These are phyloP conservation scores for Endocarpon pusillum DNA, from an alignment of 495 filamentous ascomycete genomes.

Conservation along the genomic window DNA sequence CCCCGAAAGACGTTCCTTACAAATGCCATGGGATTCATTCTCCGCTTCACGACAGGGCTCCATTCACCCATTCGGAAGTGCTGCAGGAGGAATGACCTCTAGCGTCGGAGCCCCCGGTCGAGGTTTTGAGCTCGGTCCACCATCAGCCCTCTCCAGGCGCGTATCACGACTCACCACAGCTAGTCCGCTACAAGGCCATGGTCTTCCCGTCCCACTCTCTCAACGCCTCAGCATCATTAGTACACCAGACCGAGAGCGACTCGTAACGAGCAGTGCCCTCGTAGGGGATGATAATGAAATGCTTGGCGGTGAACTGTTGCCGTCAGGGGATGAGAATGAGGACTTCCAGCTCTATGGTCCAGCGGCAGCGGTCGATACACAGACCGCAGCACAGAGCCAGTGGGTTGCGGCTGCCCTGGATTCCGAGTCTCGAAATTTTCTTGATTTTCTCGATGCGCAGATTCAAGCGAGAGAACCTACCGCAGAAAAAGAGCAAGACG, in stretches of 20 bases:
- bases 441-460: slow-evolving; percentile 34
- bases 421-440: slow-evolving; percentile 39
- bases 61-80: slow-evolving; percentile 23
- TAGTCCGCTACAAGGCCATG: slow-evolving; percentile 43
- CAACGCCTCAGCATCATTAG: slow-evolving; percentile 18
- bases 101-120: slow-evolving; percentile 7
- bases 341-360: slow-evolving; percentile 28
- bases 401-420: slow-evolving; percentile 34
- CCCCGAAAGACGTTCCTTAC: slow-evolving; percentile 38
- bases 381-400: slow-evolving; percentile 23
- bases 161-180: slow-evolving; percentile 36
- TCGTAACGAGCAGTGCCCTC: slow-evolving; percentile 21
- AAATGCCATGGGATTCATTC: slow-evolving; percentile 48
- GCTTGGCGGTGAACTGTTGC: slow-evolving; percentile 4
- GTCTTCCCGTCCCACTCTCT: slow-evolving; percentile 16
- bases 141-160: slow-evolving; percentile 14
- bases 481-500: slow-evolving; percentile 20
- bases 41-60: slow-evolving; percentile 42
- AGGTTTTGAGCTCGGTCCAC: too few relatives aligned
- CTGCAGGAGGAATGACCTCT: slow-evolving; percentile 13
- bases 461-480: slow-evolving; percentile 15
- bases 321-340: slow-evolving; percentile 2
- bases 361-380: slow-evolving; percentile 27
- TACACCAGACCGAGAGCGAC: slow-evolving; percentile 23
- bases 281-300: slow-evolving; percentile 16